Evolutionary conservation across 495 filamentous ascomycete species (phyloP).

Genomic region (Ascobolus immersus): DNA sequence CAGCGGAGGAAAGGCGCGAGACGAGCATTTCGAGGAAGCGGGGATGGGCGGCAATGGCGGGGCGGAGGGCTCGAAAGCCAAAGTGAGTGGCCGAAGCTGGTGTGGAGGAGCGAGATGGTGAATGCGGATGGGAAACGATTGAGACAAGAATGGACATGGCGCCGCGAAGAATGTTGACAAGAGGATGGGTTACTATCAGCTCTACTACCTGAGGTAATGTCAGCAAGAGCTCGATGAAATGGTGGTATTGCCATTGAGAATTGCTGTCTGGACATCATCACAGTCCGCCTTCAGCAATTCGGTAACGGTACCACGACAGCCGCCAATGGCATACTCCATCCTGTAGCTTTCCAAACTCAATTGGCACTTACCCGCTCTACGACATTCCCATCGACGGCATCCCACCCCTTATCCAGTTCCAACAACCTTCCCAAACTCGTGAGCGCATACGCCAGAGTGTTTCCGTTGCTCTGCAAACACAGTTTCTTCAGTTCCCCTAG

Average conservation of each 20-base stretch:
- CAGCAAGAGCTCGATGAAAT: neutral
- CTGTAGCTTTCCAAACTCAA: conserved; percentile 1
- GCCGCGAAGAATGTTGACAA: conserved; percentile 89
- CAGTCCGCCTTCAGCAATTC: conserved; percentile 1
- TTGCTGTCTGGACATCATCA: neutral
- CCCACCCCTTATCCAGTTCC: conserved; percentile 96
- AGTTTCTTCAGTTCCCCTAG: conserved; percentile 55
- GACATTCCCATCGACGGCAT: conserved; percentile 40
- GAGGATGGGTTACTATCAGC: conserved; percentile 77
- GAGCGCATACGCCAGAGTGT: conserved; percentile 82
- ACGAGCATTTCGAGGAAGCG: conserved; percentile 90
- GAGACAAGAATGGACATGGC: conserved; percentile 91
- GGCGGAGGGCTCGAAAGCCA: conserved; percentile 75
- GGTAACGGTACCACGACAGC: neutral
- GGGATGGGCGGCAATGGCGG: conserved; percentile 69
- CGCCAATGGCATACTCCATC: neutral
- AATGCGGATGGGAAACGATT: conserved; percentile 63
- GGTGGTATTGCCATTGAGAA: neutral
- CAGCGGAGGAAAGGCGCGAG: conserved; percentile 62
- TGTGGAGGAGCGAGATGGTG: conserved; percentile 17
- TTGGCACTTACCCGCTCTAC: conserved; percentile 33
- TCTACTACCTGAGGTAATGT: conserved; percentile 43
- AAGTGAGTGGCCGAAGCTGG: conserved; percentile 18
- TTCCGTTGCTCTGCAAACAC: conserved; percentile 60
- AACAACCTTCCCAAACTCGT: conserved; percentile 65